Conservation (phyloP, 2,329 filamentous ascomycete genomes). For the Sporothrix curviconia region DNA sequence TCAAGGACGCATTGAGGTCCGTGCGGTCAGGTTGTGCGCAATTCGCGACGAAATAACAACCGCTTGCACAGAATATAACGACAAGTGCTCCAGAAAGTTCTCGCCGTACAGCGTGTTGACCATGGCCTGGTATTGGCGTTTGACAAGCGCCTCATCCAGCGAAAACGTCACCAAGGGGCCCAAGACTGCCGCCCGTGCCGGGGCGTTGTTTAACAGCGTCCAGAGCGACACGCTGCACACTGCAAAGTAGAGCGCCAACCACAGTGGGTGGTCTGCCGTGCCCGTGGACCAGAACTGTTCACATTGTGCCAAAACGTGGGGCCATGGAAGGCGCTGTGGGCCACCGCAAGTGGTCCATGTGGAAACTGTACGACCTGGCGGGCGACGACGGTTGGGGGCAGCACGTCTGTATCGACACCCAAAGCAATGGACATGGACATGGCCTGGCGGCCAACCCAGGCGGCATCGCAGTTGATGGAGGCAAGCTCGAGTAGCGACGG, state of each 20-base stretch:
- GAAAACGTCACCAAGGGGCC: neutral
- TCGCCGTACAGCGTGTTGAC: constrained; percentile 26
- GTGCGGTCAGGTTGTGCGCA: constrained; percentile 30
- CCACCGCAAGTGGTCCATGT: constrained; percentile 23
- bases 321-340: constrained; percentile 23
- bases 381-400: constrained; percentile 15
- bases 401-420: neutral
- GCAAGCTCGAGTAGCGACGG: constrained; percentile 20
- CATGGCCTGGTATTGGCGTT: constrained; percentile 26
- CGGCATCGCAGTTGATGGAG: constrained; percentile 22
- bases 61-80: constrained; percentile 29
- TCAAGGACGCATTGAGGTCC: constrained; percentile 28
- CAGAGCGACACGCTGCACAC: constrained; percentile 22
- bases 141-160: constrained; percentile 15
- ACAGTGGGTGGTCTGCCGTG: constrained; percentile 21
- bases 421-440: neutral
- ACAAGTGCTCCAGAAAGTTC: constrained; percentile 26
- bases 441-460: constrained; percentile 11
- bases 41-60: constrained; percentile 30
- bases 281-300: constrained; percentile 22
- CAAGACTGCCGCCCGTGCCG: neutral
- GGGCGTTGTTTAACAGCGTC: constrained; percentile 20
- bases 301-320: constrained; percentile 23
- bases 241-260: constrained; percentile 24
- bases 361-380: constrained; percentile 21